Conservation (phyloP, 2,329 filamentous ascomycete species). For the Rhinocladiella similis region DNA sequence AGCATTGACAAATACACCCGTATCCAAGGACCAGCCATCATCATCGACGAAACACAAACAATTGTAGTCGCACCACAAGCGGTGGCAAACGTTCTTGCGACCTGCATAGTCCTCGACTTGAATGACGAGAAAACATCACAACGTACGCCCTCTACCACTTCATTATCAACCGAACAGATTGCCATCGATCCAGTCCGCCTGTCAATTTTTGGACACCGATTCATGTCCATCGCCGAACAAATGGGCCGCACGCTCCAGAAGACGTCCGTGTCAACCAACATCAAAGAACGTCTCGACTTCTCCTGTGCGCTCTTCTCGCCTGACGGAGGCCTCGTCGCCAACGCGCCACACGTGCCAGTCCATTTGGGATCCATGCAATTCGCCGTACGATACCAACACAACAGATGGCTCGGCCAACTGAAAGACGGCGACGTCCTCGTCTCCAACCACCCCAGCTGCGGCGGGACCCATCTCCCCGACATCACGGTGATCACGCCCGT, state of each 20-base stretch:
- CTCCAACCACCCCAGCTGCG: conserved; percentile 76
- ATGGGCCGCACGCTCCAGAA: conserved; percentile 80
- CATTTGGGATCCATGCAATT: conserved; percentile 86
- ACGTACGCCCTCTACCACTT: conserved; percentile 48
- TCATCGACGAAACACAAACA: conserved; percentile 47
- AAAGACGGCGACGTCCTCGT: conserved; percentile 76
- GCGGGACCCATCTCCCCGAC: conserved; percentile 79
- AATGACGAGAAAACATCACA: conserved; percentile 60
- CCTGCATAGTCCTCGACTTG: conserved; percentile 43
- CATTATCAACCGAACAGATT: conserved; percentile 44
- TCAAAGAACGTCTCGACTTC: conserved; percentile 78
- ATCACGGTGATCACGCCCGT: conserved; percentile 76
- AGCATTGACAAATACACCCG: conserved; percentile 36
- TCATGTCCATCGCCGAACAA: conserved; percentile 84
- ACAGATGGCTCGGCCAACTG: conserved; percentile 72
- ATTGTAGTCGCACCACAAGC: conserved; percentile 43
- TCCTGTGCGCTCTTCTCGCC: conserved; percentile 80
- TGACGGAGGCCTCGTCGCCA: conserved; percentile 68
- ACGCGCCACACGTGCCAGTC: conserved; percentile 74
- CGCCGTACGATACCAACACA: conserved; percentile 73
- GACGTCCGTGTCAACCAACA: conserved; percentile 76
- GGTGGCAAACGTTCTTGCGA: conserved; percentile 38
- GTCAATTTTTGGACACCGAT: conserved; percentile 76
- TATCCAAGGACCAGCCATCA: conserved; percentile 33
- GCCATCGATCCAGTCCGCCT: conserved; percentile 75